Evolutionary conservation across 2,329 filamentous ascomycete genomes (phyloP).

Genomic region (Ophiocordyceps polyrhachis-furcata): DNA sequence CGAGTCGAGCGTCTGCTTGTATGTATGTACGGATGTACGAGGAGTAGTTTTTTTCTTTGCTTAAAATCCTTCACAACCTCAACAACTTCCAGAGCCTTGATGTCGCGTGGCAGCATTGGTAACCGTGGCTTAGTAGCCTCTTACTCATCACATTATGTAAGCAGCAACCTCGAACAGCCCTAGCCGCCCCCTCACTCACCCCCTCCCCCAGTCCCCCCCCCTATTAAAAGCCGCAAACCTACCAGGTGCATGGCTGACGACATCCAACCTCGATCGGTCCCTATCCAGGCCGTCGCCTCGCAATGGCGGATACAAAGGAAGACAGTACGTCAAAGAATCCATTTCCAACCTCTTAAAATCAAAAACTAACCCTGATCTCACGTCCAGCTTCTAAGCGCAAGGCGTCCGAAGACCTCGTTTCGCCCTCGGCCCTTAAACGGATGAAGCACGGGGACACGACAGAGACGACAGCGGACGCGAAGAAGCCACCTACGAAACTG

Average conservation of each 20-base stretch:
- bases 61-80: not conserved
- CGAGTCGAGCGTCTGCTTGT: slow-evolving; percentile 1
- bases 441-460: slow-evolving; percentile 28
- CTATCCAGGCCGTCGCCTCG: not conserved
- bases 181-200: too few species aligned
- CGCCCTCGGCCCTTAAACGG: slow-evolving; percentile 44
- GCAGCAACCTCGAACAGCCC: too few species aligned
- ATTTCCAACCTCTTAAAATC: not conserved
- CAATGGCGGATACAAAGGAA: slow-evolving; percentile 16
- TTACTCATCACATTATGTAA: too few species aligned
- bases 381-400: slow-evolving; percentile 47
- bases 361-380: not conserved
- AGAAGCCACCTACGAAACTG: slow-evolving; percentile 35
- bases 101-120: too few species aligned
- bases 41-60: not conserved
- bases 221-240: too few species aligned
- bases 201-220: too few species aligned
- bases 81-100: too few species aligned
- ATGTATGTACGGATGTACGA: too few species aligned
- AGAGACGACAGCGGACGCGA: slow-evolving; percentile 14
- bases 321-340: slow-evolving; percentile 14
- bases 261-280: too few species aligned
- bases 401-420: slow-evolving; percentile 45
- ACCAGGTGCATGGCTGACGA: too few species aligned
- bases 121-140: too few species aligned